phyloP scores from a whole-genome alignment of 1,139 yeast species.

The Candida tropicalis region DNA sequence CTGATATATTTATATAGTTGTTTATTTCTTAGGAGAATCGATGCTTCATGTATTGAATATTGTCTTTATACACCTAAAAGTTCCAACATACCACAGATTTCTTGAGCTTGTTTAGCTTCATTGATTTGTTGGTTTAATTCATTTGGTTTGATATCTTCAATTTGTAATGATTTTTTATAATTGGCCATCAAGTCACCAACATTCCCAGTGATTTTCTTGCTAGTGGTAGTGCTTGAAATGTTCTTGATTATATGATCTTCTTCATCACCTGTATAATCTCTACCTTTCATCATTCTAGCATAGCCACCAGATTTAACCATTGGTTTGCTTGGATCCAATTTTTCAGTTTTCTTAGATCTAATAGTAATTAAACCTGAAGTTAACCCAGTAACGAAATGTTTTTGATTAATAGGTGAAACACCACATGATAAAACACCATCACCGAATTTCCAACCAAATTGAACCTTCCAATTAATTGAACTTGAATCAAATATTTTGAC shows the following conservation, averaged over 20 bases:
- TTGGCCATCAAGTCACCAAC: conserved; percentile 82
- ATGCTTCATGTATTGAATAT: not conserved
- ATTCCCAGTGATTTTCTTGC: conserved; percentile 72
- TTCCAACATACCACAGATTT: conserved; percentile 92
- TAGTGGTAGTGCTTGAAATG: conserved; percentile 7
- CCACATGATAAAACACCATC: conserved; percentile 85
- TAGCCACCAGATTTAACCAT: conserved; percentile 52
- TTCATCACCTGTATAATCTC: conserved; percentile 87
- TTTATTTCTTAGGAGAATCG: not conserved
- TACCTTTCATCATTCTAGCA: conserved; percentile 84
- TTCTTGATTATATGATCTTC: conserved; percentile 64
- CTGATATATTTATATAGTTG: not conserved
- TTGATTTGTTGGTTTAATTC: conserved; percentile 66
- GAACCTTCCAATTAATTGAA: conserved; percentile 79
- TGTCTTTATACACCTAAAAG: conserved; percentile 52
- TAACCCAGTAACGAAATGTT: conserved; percentile 93
- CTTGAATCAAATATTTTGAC: conserved; percentile 89
- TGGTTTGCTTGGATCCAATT: not conserved
- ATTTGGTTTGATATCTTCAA: conserved; percentile 80
- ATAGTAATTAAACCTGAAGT: conserved; percentile 87
- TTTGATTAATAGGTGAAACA: conserved; percentile 73
- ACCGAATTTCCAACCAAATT: conserved; percentile 97
- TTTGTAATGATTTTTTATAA: conserved; percentile 79
- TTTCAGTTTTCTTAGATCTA: conserved; percentile 76
- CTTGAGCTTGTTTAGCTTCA: conserved; percentile 85